phyloP scores from a whole-genome alignment of 768 basidiomycete species.

The Amanita fuliginea region DNA sequence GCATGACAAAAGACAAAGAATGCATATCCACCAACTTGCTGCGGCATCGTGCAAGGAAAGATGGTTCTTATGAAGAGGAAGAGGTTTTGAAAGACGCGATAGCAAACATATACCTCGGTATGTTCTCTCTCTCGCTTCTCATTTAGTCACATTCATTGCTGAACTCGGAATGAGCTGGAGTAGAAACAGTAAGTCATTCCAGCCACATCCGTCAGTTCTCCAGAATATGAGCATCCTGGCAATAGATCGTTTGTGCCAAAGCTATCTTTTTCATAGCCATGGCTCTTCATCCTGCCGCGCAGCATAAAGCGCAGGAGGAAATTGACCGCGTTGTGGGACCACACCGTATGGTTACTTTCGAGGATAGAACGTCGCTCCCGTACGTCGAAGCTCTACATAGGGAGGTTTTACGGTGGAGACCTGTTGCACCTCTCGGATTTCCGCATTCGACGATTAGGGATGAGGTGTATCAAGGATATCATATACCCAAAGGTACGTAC shows the following conservation, averaged over 20 bases:
- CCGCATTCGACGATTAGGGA: not conserved
- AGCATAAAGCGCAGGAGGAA: slow-evolving; percentile 7
- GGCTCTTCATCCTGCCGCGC: slow-evolving; percentile 7
- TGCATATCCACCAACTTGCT: not conserved
- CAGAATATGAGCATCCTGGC: too few relatives aligned
- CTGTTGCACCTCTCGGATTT: not conserved
- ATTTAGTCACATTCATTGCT: not conserved
- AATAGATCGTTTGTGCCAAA: not conserved
- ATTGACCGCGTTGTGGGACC: slow-evolving; percentile 9
- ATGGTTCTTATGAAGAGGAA: not conserved
- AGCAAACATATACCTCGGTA: not conserved
- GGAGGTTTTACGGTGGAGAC: slow-evolving; percentile 7
- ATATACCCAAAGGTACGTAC: slow-evolving; percentile 2
- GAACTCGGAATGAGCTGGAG: not conserved
- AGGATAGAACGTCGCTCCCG: slow-evolving; percentile 3
- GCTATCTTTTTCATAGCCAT: slow-evolving; percentile 5
- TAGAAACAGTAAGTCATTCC: not conserved
- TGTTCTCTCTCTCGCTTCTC: not conserved
- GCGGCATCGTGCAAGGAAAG: not conserved
- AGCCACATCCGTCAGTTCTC: too few relatives aligned
- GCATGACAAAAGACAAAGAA: not conserved
- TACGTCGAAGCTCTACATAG: slow-evolving; percentile 6
- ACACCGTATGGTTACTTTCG: slow-evolving; percentile 5
- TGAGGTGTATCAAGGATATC: slow-evolving; percentile 1
- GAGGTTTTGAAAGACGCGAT: not conserved